phyloP scores from a whole-genome alignment of 495 filamentous ascomycete species.

The Cercophora sp. region DNA sequence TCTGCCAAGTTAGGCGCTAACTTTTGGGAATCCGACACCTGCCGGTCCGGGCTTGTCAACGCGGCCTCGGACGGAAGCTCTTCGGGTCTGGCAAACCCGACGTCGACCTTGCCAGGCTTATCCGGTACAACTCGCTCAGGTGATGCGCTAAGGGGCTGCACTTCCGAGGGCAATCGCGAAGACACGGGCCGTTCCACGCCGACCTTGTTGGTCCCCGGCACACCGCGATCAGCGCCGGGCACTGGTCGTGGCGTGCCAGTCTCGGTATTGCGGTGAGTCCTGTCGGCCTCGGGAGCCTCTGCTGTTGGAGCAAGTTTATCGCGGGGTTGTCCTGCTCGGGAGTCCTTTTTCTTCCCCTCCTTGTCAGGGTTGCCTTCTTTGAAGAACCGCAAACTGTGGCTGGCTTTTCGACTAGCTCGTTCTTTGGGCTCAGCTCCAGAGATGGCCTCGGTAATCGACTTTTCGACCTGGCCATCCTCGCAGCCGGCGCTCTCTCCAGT shows the following conservation, averaged over 20 bases:
- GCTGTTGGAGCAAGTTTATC: conserved; percentile 28
- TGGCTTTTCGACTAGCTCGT: conserved; percentile 81
- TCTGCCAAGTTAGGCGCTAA: conserved; percentile 12
- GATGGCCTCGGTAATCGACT: conserved; percentile 77
- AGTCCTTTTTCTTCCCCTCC: conserved; percentile 41
- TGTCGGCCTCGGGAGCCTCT: conserved; percentile 12
- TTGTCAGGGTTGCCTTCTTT: conserved; percentile 75
- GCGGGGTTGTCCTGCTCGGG: conserved; percentile 25
- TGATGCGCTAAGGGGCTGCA: conserved; percentile 11
- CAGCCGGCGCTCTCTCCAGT: conserved; percentile 34
- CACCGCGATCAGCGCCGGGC: conserved; percentile 2
- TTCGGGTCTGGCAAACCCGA: conserved; percentile 5
- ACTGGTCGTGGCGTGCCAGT: neutral
- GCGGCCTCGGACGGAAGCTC: neutral
- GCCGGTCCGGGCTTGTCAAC: conserved; percentile 5
- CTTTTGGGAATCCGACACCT: conserved; percentile 6
- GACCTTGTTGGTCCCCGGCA: conserved; percentile 5
- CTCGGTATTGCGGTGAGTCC: neutral
- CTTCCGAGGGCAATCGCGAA: conserved; percentile 16
- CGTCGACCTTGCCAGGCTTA: neutral
- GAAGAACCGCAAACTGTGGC: conserved; percentile 87
- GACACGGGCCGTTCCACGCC: conserved; percentile 12
- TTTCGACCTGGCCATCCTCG: conserved; percentile 61
- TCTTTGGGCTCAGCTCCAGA: conserved; percentile 71
- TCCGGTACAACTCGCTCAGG: conserved; percentile 18